Conservation (phyloP, 805 yeast species). For the Hanseniaspora taiwanica region DNA sequence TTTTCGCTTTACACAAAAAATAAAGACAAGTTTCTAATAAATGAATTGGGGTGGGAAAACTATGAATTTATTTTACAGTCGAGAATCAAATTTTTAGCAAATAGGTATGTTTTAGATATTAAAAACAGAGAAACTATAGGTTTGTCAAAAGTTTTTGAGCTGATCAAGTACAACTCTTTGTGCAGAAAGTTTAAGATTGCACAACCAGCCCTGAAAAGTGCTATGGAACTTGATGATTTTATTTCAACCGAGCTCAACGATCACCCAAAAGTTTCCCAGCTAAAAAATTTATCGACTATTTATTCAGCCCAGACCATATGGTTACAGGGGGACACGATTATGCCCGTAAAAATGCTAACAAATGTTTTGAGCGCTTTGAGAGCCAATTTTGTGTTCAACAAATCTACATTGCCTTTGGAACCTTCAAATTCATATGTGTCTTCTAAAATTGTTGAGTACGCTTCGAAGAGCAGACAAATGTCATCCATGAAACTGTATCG, state of each 20-base stretch:
- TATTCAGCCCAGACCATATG: conserved; percentile 53
- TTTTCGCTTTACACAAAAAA: too few relatives aligned
- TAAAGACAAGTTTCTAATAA: neutral
- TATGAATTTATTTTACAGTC: neutral
- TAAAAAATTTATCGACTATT: conserved; percentile 14
- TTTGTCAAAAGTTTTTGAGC: conserved; percentile 3
- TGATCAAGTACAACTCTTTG: conserved; percentile 1
- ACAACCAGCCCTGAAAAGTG: conserved; percentile 5
- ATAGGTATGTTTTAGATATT: neutral
- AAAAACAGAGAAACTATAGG: neutral
- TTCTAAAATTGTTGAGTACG: neutral
- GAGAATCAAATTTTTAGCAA: neutral
- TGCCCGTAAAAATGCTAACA: conserved; percentile 45
- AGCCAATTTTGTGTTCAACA: too few relatives aligned
- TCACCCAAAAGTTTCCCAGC: neutral
- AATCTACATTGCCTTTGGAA: too few relatives aligned
- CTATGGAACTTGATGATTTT: conserved; percentile 5
- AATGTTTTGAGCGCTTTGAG: conserved; percentile 8
- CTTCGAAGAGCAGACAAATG: neutral
- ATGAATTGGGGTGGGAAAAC: neutral
- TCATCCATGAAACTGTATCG: neutral
- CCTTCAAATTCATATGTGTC: neutral
- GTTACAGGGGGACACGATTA: conserved; percentile 42
- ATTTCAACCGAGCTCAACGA: neutral
- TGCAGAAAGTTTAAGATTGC: conserved; percentile 1